Evolutionary conservation across 1,284 basidiomycete species (phyloP).

Genomic region (Trametes polyzona): DNA sequence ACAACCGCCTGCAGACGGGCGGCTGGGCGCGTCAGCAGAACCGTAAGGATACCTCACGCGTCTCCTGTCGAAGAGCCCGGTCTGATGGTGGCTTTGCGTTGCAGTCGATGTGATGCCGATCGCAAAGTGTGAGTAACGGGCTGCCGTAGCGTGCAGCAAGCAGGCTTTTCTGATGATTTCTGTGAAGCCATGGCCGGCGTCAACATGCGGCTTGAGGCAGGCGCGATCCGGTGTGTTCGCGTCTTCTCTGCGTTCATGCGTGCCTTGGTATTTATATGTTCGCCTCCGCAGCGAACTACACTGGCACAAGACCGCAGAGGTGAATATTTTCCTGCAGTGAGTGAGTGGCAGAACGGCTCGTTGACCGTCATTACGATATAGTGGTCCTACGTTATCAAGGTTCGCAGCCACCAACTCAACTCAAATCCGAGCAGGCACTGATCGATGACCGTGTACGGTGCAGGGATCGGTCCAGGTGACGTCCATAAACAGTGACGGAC

Average conservation of each 20-base stretch:
- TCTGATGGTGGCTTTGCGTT: slow-evolving; percentile 1
- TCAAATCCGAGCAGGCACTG: slow-evolving; percentile 3
- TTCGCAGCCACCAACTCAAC: slow-evolving; percentile 26
- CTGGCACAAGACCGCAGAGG: slow-evolving; percentile 74
- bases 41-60: slow-evolving; percentile 38
- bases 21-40: slow-evolving; percentile 78
- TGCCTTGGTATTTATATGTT: not conserved
- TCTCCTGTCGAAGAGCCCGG: not conserved
- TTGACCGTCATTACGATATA: slow-evolving; percentile 29
- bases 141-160: not conserved
- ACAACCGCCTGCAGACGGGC: slow-evolving; percentile 69
- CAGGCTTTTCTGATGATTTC: slow-evolving; percentile 4
- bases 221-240: slow-evolving; percentile 56
- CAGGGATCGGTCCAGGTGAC: slow-evolving; percentile 66
- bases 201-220: slow-evolving; percentile 70
- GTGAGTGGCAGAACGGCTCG: not conserved
- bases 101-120: slow-evolving; percentile 64
- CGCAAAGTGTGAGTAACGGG: slow-evolving; percentile 48
- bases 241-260: not conserved
- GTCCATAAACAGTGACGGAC: slow-evolving; percentile 61
- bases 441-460: slow-evolving; percentile 2
- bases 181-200: slow-evolving; percentile 65
- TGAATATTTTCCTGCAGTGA: slow-evolving; percentile 32
- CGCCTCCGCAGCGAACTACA: slow-evolving; percentile 59
- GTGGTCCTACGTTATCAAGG: slow-evolving; percentile 72